Percentiles rank a stretch among this genome's conserved stretches.
Evolutionary conservation across 2,329 filamentous ascomycete species (phyloP).

Genomic region (Sporothrix variecibatus): DNA sequence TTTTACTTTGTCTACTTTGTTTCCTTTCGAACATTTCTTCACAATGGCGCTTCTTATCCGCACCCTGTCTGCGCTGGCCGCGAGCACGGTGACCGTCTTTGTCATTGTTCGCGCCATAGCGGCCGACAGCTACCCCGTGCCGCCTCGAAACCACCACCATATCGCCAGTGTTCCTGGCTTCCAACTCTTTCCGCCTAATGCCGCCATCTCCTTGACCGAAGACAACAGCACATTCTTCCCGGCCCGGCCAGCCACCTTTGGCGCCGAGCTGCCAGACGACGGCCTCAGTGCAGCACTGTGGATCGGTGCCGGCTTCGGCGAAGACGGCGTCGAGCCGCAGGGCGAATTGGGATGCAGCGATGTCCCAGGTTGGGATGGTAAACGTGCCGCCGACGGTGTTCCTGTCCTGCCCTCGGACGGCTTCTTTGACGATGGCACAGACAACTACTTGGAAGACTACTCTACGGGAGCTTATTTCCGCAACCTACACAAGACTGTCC

Average conservation of each 20-base stretch:
- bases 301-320: slow-evolving; percentile 89
- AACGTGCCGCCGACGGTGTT: slow-evolving; percentile 39
- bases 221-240: slow-evolving; percentile 98
- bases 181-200: slow-evolving; percentile 90
- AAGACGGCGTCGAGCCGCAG: slow-evolving; percentile 70
- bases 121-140: neutral
- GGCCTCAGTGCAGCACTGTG: slow-evolving; percentile 88
- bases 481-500: slow-evolving; percentile 13
- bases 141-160: neutral
- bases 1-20: neutral
- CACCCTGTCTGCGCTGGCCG: slow-evolving; percentile 23
- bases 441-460: slow-evolving; percentile 74
- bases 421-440: slow-evolving; percentile 70
- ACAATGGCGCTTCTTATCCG: slow-evolving; percentile 23
- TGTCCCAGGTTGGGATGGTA: slow-evolving; percentile 81
- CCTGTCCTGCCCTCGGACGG: slow-evolving; percentile 48
- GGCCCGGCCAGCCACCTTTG: slow-evolving; percentile 90
- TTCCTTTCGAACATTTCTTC: neutral
- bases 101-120: slow-evolving; percentile 16
- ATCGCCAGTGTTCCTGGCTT: slow-evolving; percentile 44
- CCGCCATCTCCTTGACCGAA: slow-evolving; percentile 92
- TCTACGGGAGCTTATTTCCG: slow-evolving; percentile 31
- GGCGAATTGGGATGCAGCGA: slow-evolving; percentile 95
- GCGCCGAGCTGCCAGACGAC: slow-evolving; percentile 70
- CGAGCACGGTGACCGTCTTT: slow-evolving; percentile 22